These are phyloP conservation scores for Dovyalis caffra DNA, from an alignment of 345 rosid species.

Conservation along the genomic window DNA sequence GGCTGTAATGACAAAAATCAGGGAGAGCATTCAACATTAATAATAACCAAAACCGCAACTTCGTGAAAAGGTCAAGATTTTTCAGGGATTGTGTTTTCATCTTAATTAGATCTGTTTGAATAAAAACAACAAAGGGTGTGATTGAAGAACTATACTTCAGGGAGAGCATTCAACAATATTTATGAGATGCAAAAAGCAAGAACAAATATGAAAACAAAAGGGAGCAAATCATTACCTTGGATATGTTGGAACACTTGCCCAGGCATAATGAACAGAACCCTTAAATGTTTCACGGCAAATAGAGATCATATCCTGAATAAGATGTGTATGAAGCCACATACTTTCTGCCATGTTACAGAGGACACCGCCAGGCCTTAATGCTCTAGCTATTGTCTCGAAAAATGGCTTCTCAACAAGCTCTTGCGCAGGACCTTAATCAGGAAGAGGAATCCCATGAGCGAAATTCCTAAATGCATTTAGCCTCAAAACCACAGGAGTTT, in stretches of 20 bases:
- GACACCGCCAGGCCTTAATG: constrained; percentile 90
- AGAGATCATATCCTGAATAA: constrained; percentile 77
- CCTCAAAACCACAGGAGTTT: background rate
- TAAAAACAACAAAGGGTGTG: background rate
- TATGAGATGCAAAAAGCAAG: background rate
- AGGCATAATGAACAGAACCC: constrained; percentile 85
- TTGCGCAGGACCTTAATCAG: constrained; percentile 77
- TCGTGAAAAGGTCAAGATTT: no score
- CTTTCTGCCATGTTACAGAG: constrained; percentile 98
- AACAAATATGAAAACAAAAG: background rate
- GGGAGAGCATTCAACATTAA: background rate
- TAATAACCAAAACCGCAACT: background rate
- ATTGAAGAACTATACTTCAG: background rate
- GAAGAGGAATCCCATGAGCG: background rate
- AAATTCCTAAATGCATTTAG: background rate
- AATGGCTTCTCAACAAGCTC: constrained; percentile 96
- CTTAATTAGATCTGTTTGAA: no score
- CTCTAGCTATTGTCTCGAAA: constrained; percentile 70
- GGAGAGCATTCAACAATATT: background rate
- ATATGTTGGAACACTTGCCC: constrained; percentile 96
- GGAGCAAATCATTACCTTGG: constrained; percentile 56
- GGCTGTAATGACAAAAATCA: no score
- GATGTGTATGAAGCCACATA: constrained; percentile 98
- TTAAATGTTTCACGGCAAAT: constrained; percentile 74
- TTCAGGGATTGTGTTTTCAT: no score